A percentile compares a stretch with the other conserved stretches of the same genome.
These are phyloP conservation scores for Mortierella sp. DNA, from an alignment of 371 early-diverging fungal species.

Conservation along the genomic window DNA sequence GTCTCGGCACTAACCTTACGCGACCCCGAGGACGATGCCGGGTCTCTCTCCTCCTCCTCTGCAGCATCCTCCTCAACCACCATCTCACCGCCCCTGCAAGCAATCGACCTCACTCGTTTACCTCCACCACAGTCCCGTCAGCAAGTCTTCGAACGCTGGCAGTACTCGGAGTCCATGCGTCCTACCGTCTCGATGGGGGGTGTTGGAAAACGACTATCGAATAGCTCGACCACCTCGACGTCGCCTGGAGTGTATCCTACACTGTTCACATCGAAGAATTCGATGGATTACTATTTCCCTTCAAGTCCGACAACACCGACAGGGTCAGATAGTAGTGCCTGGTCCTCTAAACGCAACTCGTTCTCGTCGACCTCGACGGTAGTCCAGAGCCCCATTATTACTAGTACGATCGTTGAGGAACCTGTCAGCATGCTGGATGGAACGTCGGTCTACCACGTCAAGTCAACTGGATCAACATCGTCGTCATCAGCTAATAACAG, in stretches of 20 bases:
- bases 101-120: constrained; percentile 8
- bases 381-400: not conserved
- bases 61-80: constrained; percentile 25
- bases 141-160: constrained; percentile 41
- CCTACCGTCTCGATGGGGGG: constrained; percentile 37
- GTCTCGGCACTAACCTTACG: constrained; percentile 29
- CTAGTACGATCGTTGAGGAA: constrained; percentile 18
- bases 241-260: constrained; percentile 41
- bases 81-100: constrained; percentile 19
- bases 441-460: not conserved
- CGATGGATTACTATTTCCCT: constrained; percentile 6
- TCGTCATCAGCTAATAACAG: not conserved
- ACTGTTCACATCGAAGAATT: not conserved
- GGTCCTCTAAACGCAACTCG: constrained; percentile 26
- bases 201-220: constrained; percentile 27
- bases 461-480: not conserved
- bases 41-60: constrained; percentile 28
- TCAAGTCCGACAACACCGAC: constrained; percentile 16
- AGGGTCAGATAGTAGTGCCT: not conserved
- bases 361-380: not conserved
- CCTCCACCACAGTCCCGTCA: constrained; percentile 19
- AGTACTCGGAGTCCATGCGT: constrained; percentile 25
- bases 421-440: not conserved
- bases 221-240: constrained; percentile 36
- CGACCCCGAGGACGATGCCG: constrained; percentile 44